phyloP scores from a whole-genome alignment of 208 protist species.

The Tritrichomonas foetus region DNA sequence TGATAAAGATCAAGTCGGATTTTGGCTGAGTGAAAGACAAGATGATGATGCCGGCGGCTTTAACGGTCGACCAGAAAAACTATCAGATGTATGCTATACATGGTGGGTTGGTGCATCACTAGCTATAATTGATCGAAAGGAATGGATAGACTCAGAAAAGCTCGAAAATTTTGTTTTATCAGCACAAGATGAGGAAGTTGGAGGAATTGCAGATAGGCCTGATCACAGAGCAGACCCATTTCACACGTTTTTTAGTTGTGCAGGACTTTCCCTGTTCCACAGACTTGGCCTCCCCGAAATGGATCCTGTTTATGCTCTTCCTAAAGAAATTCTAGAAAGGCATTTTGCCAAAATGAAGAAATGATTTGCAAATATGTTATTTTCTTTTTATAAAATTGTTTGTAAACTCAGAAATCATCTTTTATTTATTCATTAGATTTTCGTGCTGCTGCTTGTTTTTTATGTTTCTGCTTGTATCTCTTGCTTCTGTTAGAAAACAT shows the following conservation, averaged over 20 bases:
- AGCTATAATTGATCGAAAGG: conserved; percentile 52
- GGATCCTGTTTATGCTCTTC: not conserved
- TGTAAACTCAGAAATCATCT: no score
- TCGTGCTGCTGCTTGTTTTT: no score
- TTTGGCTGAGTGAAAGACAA: conserved; percentile 94
- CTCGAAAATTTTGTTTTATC: conserved; percentile 83
- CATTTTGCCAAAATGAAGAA: not conserved
- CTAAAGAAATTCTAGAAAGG: not conserved
- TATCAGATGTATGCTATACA: conserved; percentile 86
- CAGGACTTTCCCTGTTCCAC: not conserved
- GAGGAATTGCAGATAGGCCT: conserved; percentile 86
- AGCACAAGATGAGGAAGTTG: conserved; percentile 85
- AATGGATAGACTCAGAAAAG: conserved; percentile 84
- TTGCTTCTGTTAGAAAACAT: no score
- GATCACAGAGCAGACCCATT: conserved; percentile 92
- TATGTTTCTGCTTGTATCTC: no score
- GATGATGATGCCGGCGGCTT: conserved; percentile 79
- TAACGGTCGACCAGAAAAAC: conserved; percentile 96
- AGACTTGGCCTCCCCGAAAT: not conserved
- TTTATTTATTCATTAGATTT: no score
- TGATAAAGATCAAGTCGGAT: conserved; percentile 76
- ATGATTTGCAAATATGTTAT: no score
- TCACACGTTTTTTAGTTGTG: conserved; percentile 92
- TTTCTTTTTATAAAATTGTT: no score
- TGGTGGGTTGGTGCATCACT: conserved; percentile 96